These are phyloP conservation scores for Cladophialophora exuberans DNA, from an alignment of 2,329 filamentous ascomycete genomes.

Conservation along the genomic window DNA sequence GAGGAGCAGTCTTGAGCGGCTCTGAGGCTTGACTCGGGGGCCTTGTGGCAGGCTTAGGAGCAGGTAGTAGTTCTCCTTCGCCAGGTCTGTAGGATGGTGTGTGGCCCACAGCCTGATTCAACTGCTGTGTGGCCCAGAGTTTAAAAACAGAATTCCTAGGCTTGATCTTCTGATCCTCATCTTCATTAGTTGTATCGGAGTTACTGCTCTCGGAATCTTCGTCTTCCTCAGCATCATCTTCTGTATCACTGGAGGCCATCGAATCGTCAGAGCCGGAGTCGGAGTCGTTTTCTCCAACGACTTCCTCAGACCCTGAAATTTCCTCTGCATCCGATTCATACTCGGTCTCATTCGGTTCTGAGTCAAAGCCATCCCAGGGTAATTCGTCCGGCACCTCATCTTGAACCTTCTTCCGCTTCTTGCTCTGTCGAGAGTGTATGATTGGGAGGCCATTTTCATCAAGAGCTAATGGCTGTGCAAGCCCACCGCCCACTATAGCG, in stretches of 20 bases:
- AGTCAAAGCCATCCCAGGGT: slow-evolving; percentile 50
- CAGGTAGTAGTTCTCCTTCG: slow-evolving; percentile 44
- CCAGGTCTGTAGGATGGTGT: slow-evolving; percentile 44
- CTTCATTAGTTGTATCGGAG: slow-evolving; percentile 39
- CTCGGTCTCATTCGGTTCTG: slow-evolving; percentile 38
- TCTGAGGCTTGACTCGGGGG: slow-evolving; percentile 3
- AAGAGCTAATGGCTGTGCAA: slow-evolving; percentile 83
- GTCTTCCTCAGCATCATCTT: slow-evolving; percentile 37
- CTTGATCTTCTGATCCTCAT: slow-evolving; percentile 43
- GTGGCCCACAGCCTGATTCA: slow-evolving; percentile 80
- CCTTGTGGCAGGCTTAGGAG: slow-evolving; percentile 12
- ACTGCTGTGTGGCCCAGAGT: slow-evolving; percentile 83
- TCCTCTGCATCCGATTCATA: slow-evolving; percentile 26
- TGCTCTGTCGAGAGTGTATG: slow-evolving; percentile 74
- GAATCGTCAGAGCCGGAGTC: slow-evolving; percentile 24
- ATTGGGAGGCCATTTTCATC: slow-evolving; percentile 79
- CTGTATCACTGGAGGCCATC: slow-evolving; percentile 27
- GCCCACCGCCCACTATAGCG: slow-evolving; percentile 64
- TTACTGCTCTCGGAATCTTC: slow-evolving; percentile 34
- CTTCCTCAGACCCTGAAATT: slow-evolving; percentile 28
- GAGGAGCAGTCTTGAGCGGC: neutral
- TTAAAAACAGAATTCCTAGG: slow-evolving; percentile 75
- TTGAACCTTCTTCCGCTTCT: slow-evolving; percentile 51
- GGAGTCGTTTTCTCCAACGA: slow-evolving; percentile 35
- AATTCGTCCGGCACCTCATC: slow-evolving; percentile 42